Evolutionary conservation across 139 green algal species (phyloP).

Genomic region (Zygnema cylindricum): DNA sequence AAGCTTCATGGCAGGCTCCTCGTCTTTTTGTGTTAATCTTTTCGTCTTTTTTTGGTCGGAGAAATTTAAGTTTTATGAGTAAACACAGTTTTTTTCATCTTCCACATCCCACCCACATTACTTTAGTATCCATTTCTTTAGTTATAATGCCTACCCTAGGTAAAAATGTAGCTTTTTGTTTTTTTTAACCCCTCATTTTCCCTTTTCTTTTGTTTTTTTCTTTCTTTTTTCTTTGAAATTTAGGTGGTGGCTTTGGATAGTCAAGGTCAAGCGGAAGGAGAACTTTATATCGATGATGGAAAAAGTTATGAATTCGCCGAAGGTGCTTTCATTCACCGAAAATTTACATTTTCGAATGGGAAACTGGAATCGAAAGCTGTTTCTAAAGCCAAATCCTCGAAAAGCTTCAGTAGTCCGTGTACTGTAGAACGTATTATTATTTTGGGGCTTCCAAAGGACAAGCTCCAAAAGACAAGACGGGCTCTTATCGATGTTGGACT

Average conservation of each 20-base stretch:
- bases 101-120: too few relatives aligned
- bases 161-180: too few relatives aligned
- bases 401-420: conserved; percentile 14
- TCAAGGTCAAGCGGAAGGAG: conserved; percentile 72
- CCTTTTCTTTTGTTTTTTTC: too few relatives aligned
- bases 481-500: background rate
- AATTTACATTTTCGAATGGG: conserved; percentile 45
- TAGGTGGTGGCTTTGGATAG: conserved; percentile 83
- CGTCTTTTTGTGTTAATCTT: too few relatives aligned
- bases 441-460: conserved; percentile 36
- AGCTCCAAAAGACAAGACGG: background rate
- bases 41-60: too few relatives aligned
- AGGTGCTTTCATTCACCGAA: conserved; percentile 63
- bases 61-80: too few relatives aligned
- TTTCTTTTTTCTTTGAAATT: too few relatives aligned
- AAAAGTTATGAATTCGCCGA: conserved; percentile 82
- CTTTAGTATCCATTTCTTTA: too few relatives aligned
- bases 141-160: too few relatives aligned
- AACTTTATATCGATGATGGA: conserved; percentile 97
- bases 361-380: conserved; percentile 7
- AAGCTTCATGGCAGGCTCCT: too few relatives aligned
- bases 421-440: conserved; percentile 59
- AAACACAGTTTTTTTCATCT: too few relatives aligned
- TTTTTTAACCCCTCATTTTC: too few relatives aligned
- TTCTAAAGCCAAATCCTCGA: background rate